Evolutionary conservation across 441 rosid species (phyloP).

Genomic region (Gossypium schwendimanii): DNA sequence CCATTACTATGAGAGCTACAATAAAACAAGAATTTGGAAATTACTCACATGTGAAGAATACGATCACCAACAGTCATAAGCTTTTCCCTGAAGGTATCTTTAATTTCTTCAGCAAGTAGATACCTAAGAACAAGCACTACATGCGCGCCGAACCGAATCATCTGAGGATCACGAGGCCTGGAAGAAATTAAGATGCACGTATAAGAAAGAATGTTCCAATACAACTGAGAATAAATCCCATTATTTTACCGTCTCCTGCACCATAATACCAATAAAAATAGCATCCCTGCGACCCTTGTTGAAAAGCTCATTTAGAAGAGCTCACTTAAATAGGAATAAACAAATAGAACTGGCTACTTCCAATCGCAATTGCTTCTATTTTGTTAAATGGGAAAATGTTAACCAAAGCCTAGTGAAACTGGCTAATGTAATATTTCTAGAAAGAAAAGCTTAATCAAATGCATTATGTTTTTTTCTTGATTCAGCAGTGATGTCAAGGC

Average conservation of each 20-base stretch:
- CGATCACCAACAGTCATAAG: slow-evolving; percentile 87
- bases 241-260: background rate
- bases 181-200: slow-evolving; percentile 22
- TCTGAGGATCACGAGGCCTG: slow-evolving; percentile 97
- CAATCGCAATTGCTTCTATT: background rate
- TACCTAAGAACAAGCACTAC: slow-evolving; percentile 86
- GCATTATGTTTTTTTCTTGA: background rate
- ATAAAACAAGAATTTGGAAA: background rate
- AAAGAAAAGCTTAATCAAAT: background rate
- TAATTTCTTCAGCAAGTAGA: slow-evolving; percentile 66
- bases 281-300: background rate
- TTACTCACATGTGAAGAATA: slow-evolving; percentile 78
- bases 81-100: slow-evolving; percentile 72
- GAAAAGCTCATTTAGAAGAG: background rate
- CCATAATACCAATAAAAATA: background rate
- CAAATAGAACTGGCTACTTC: background rate
- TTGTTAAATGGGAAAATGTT: background rate
- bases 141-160: slow-evolving; percentile 96
- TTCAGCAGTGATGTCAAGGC: no score
- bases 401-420: background rate
- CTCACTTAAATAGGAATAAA: background rate
- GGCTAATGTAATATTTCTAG: background rate
- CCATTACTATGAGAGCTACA: background rate
- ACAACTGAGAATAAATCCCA: background rate
- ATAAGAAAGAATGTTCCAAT: slow-evolving; percentile 4